Evolutionary conservation across 345 rosid species (phyloP).

Genomic region (Ceriops decandra): DNA sequence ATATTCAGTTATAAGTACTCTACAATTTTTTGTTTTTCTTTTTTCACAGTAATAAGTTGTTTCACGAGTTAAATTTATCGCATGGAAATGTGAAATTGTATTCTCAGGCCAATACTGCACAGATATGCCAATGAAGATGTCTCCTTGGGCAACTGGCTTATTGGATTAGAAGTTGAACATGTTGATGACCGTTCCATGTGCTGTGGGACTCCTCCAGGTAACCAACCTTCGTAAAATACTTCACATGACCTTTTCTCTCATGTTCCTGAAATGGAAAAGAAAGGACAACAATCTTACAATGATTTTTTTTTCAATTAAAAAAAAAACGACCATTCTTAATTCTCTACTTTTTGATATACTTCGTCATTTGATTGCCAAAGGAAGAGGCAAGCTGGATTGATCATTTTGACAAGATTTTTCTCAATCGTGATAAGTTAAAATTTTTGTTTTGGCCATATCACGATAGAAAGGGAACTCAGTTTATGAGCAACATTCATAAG

Average conservation of each 20-base stretch:
- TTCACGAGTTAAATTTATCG: not conserved
- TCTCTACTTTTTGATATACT: no score
- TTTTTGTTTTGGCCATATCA: no score
- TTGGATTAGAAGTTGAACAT: constrained; percentile 84
- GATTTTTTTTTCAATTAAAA: no score
- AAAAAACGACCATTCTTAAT: no score
- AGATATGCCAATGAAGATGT: constrained; percentile 94
- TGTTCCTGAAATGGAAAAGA: no score
- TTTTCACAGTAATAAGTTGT: not conserved
- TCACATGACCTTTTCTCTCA: no score
- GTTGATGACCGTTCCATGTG: constrained; percentile 81
- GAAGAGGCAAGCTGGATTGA: constrained; percentile 60
- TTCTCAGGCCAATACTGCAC: constrained; percentile 65
- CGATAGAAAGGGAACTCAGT: no score
- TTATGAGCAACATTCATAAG: no score
- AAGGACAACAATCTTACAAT: no score
- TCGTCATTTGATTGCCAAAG: constrained; percentile 53
- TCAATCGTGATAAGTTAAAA: no score
- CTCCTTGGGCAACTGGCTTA: constrained; percentile 74
- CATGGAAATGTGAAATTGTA: not conserved
- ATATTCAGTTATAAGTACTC: not conserved
- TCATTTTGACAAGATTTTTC: no score
- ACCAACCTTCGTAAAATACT: no score
- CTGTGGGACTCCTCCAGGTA: constrained; percentile 86
- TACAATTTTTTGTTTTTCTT: not conserved